Percentiles rank a stretch among this genome's conserved stretches.
These are phyloP conservation scores for Penicillium lividum DNA, from an alignment of 495 filamentous ascomycete genomes.

Conservation along the genomic window DNA sequence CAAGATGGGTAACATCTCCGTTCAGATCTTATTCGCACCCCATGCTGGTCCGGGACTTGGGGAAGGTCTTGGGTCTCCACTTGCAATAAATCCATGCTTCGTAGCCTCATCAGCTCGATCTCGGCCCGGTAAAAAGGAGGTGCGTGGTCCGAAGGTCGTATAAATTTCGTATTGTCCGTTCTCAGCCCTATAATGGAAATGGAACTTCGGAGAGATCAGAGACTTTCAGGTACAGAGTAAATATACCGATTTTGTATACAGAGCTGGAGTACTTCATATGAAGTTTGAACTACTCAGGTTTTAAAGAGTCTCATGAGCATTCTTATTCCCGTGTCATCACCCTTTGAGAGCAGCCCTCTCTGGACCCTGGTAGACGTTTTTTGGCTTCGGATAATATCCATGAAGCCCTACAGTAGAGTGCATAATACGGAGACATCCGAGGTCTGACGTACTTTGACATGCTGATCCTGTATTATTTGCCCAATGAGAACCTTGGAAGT, in stretches of 20 bases:
- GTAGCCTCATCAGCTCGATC: conserved; percentile 3
- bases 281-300: no score
- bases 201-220: not conserved
- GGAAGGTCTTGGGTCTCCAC: conserved; percentile 2
- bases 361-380: not conserved
- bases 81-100: not conserved
- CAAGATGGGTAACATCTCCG: conserved; percentile 9
- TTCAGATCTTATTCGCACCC: conserved; percentile 2
- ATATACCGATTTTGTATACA: not conserved
- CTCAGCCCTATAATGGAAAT: not conserved
- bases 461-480: not conserved
- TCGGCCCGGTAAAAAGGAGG: conserved; percentile 1
- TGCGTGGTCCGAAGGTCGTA: conserved; percentile 11
- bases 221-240: not conserved
- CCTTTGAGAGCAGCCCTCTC: no score
- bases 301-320: no score
- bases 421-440: not conserved
- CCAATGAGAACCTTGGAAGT: no score
- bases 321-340: no score
- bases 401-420: not conserved
- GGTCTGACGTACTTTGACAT: not conserved
- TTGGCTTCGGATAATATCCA: not conserved
- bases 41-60: conserved; percentile 2
- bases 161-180: not conserved
- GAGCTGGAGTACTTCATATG: no score